Evolutionary conservation across 805 yeast genomes (phyloP), one percentile per base, ranked within the genome.

Genomic region (Yarrowia porcina): DNA sequence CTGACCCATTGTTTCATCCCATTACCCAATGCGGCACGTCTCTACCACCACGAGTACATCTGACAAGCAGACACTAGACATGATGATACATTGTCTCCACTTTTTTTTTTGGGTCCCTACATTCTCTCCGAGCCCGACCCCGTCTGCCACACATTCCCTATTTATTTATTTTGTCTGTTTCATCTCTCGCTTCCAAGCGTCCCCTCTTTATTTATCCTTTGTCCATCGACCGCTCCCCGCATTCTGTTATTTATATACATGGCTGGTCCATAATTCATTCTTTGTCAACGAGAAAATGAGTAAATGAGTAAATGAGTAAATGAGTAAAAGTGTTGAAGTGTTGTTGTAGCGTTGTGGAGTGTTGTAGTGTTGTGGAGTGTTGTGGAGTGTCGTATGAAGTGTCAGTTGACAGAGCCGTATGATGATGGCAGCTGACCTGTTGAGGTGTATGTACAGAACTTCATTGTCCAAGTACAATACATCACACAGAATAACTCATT

Each of bases 261-360:
- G 52, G 52, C 52, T 45, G 52, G 52, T 18, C 52, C 52, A 45
- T 44, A 15, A 44, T 17, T 39, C 44, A 38, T 38, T 39, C 44
- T 39, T 39, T 39, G 44, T 39, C 15, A 17, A 11, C 11, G 2
- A 13, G 8, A 6, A n/a, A n/a, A n/a, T n/a, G n/a, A n/a, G n/a
- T n/a, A n/a, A n/a, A n/a, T n/a, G n/a, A n/a, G n/a, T n/a, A n/a
- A n/a, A n/a, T n/a, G n/a, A n/a, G n/a, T n/a, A n/a, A n/a, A n/a
- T n/a, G n/a, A n/a, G n/a, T n/a, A n/a, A n/a, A n/a, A n/a, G n/a
- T n/a, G n/a, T n/a, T n/a, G n/a, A n/a, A n/a, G n/a, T n/a, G n/a
- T n/a, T n/a, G n/a, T n/a, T n/a, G n/a, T n/a, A n/a, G n/a, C n/a
- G n/a, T n/a, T n/a, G n/a, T n/a, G n/a, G n/a, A n/a, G n/a, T n/a